phyloP scores from a whole-genome alignment of 140 eudicot species.

The Anethum foeniculum region DNA sequence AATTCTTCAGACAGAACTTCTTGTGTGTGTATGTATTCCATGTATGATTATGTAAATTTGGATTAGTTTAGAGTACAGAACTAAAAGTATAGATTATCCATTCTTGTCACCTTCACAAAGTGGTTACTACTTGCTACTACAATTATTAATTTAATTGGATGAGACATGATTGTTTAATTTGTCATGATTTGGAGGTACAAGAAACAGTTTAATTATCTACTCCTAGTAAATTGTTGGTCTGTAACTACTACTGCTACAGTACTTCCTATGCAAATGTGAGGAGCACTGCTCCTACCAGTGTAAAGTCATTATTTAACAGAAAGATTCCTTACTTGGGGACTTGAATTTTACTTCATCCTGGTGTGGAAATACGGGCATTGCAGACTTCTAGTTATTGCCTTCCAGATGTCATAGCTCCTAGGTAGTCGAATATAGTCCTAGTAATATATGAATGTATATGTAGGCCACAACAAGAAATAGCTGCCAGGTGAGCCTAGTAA shows the following conservation, averaged over 20 bases:
- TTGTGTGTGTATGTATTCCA: not conserved
- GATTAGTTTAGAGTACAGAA: not conserved
- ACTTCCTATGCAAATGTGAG: too few species aligned
- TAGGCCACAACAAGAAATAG: too few species aligned
- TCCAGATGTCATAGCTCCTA: not conserved
- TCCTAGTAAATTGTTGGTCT: too few species aligned
- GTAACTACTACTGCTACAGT: too few species aligned
- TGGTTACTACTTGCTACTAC: not conserved
- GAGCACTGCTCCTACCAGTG: too few species aligned
- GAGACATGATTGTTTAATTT: not conserved
- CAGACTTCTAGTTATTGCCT: not conserved
- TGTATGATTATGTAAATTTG: not conserved
- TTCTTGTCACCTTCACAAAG: not conserved
- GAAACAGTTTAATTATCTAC: not conserved
- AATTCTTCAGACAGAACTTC: not conserved
- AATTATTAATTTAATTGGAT: not conserved
- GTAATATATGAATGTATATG: too few species aligned
- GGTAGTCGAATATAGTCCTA: slow-evolving; percentile 31
- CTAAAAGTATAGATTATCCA: not conserved
- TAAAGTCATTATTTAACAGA: too few species aligned
- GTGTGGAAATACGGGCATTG: not conserved
- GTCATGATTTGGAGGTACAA: not conserved
- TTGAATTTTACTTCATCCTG: not conserved
- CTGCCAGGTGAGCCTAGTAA: too few species aligned
- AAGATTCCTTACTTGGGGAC: not conserved